Evolutionary conservation across 2,329 filamentous ascomycete genomes (phyloP).

Genomic region (Aspergillus sojae): DNA sequence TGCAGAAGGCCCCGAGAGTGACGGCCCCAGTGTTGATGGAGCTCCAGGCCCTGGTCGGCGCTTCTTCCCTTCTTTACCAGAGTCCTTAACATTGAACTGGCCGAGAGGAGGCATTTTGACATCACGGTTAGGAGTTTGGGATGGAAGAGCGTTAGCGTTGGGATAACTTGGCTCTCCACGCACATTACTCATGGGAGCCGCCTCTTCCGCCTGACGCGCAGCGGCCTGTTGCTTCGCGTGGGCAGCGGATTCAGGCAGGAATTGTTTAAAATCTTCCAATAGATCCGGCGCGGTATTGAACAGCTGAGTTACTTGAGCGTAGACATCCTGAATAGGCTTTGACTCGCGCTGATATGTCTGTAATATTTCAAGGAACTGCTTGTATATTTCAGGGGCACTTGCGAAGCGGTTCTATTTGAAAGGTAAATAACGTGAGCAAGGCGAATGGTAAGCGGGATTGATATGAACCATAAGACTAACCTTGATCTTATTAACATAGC

Average conservation of each 20-base stretch:
- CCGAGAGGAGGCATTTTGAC: conserved; percentile 86
- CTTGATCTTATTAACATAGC: conserved; percentile 99
- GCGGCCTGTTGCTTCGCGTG: conserved; percentile 64
- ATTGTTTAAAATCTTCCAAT: conserved; percentile 97
- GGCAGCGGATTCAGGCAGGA: conserved; percentile 85
- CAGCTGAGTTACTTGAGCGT: conserved; percentile 90
- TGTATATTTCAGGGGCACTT: conserved; percentile 96
- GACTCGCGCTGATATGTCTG: conserved; percentile 98
- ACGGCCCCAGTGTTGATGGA: conserved; percentile 34
- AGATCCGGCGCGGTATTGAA: conserved; percentile 94
- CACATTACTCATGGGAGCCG: conserved; percentile 66
- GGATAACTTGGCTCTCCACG: conserved; percentile 56
- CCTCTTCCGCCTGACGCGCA: conserved; percentile 67
- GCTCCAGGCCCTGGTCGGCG: conserved; percentile 63
- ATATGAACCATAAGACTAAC: conserved; percentile 52
- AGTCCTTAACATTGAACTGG: conserved; percentile 85
- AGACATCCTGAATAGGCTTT: conserved; percentile 97
- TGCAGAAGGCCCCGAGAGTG: conserved; percentile 37
- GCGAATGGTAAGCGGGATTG: not conserved
- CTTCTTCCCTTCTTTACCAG: conserved; percentile 89
- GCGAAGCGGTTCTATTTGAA: conserved; percentile 83
- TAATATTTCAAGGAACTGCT: conserved; percentile 96
- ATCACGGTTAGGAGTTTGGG: conserved; percentile 55
- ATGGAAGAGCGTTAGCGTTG: conserved; percentile 44
- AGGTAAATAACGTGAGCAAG: not conserved